Evolutionary conservation across 345 rosid genomes (phyloP), one percentile per base, ranked within the genome.

Genomic region (Populus pruinosa): DNA sequence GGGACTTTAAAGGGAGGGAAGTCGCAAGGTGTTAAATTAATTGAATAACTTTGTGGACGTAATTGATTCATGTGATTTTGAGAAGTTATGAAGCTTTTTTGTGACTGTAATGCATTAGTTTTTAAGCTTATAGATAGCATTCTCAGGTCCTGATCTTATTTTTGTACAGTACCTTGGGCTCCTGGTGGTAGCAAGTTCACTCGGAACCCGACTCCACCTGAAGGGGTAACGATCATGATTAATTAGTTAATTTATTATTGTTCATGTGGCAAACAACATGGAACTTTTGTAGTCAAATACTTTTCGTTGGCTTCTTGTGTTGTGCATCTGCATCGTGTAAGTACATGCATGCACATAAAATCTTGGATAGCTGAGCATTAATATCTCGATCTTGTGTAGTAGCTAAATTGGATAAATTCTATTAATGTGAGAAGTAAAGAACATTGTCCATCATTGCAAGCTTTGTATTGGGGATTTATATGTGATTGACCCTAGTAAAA

Each of bases 141-240:
- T 43, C 35, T 43, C 33, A 66, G 78, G 83, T 53, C 73, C 75
- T 49, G 66, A n/a, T 74, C 23, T 84, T 76, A 71, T 81, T 71
- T 72, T 55, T 55, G 41, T 80, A 78, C 92, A 93, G 99, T 96
- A 86, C 97, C 98, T 39, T 92, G 98, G 98, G 99, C 99, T 88
- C 99, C 99, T 73, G 98, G 96, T 71, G 98, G 99, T 82, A 78
- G 90, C 75, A 93, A 93, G 90, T 96, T 96, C 81, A 88, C 90
- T 81, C 86, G 99, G 82, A 96, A 96, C 83, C 98, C 97, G n/a
- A 76, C 89, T 68, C 99, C 99, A 12, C 99, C 99, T 81, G 65
- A 85, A 49, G 98, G 97, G 97, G 99, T 96, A 93, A 80, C 63
- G 9, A 55, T 2, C 12, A 55, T 55, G 61, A 55, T 55, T 55